Evolutionary conservation across 1,284 basidiomycete species (phyloP).

Genomic region (Vanrija pseudolonga): DNA sequence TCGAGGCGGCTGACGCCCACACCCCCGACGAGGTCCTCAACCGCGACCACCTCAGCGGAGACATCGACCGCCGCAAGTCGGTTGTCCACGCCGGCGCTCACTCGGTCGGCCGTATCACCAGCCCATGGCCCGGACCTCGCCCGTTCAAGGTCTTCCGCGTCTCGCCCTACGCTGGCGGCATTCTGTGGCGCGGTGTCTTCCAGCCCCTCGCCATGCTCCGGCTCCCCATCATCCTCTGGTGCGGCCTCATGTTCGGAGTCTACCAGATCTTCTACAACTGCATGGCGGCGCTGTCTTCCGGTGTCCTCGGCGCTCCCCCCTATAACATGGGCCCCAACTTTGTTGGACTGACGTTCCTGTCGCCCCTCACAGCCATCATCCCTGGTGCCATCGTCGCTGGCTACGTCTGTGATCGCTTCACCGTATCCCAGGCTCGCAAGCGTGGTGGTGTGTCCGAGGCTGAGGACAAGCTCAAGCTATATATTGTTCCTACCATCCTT

Average conservation of each 20-base stretch:
- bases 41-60: background rate
- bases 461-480: constrained; percentile 20
- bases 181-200: constrained; percentile 18
- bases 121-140: constrained; percentile 16
- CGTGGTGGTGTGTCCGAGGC: constrained; percentile 22
- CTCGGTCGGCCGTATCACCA: constrained; percentile 5
- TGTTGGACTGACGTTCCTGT: constrained; percentile 23
- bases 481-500: constrained; percentile 12
- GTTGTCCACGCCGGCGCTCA: background rate
- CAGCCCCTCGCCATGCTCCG: constrained; percentile 14
- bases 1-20: too few species aligned
- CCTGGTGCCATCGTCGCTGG: constrained; percentile 19
- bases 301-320: constrained; percentile 17
- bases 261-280: constrained; percentile 22
- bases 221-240: constrained; percentile 16
- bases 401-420: constrained; percentile 7
- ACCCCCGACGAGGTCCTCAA: background rate
- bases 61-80: background rate
- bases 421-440: constrained; percentile 7
- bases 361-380: constrained; percentile 21
- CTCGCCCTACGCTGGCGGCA: constrained; percentile 11
- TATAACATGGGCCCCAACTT: constrained; percentile 22
- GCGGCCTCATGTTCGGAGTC: constrained; percentile 11
- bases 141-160: constrained; percentile 3
- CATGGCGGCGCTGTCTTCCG: constrained; percentile 20